A percentile compares a stretch with the other conserved stretches of the same genome.
These are phyloP conservation scores for Brettanomyces bruxellensis DNA, from an alignment of 805 yeast species.

Conservation along the genomic window DNA sequence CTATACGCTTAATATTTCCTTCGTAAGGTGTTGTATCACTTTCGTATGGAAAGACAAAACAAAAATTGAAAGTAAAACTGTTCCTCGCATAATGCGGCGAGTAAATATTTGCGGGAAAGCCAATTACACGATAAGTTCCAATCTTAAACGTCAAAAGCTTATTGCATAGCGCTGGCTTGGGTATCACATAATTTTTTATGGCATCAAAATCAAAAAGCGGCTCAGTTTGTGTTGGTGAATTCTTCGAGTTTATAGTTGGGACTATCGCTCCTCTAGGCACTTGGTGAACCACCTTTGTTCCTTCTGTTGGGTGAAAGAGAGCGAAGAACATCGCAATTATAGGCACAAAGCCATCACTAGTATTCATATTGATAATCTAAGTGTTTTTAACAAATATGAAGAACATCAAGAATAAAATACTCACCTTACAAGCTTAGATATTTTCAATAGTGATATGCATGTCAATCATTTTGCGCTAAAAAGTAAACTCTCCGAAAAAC, in stretches of 20 bases:
- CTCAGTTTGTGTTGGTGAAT: slow-evolving; percentile 29
- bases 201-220: slow-evolving; percentile 68
- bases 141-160: slow-evolving; percentile 66
- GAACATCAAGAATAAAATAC: too few relatives aligned
- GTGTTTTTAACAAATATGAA: too few relatives aligned
- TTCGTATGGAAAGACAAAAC: slow-evolving; percentile 80
- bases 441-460: too few relatives aligned
- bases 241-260: slow-evolving; percentile 24
- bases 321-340: slow-evolving; percentile 83
- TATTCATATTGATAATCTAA: slow-evolving; percentile 12
- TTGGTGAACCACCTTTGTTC: slow-evolving; percentile 84
- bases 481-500: too few relatives aligned
- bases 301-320: slow-evolving; percentile 91
- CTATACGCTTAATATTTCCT: slow-evolving; percentile 72
- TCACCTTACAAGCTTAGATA: too few relatives aligned
- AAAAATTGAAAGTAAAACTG: slow-evolving; percentile 86
- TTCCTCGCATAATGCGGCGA: slow-evolving; percentile 77
- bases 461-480: too few relatives aligned
- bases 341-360: slow-evolving; percentile 65
- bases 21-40: slow-evolving; percentile 83
- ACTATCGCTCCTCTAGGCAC: slow-evolving; percentile 72
- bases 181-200: slow-evolving; percentile 84
- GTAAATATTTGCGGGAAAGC: slow-evolving; percentile 81
- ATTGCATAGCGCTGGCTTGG: slow-evolving; percentile 87
- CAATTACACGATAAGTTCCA: slow-evolving; percentile 62